Evolutionary conservation across 306 rosid genomes (phyloP).

Genomic region (Castanea sativa): DNA sequence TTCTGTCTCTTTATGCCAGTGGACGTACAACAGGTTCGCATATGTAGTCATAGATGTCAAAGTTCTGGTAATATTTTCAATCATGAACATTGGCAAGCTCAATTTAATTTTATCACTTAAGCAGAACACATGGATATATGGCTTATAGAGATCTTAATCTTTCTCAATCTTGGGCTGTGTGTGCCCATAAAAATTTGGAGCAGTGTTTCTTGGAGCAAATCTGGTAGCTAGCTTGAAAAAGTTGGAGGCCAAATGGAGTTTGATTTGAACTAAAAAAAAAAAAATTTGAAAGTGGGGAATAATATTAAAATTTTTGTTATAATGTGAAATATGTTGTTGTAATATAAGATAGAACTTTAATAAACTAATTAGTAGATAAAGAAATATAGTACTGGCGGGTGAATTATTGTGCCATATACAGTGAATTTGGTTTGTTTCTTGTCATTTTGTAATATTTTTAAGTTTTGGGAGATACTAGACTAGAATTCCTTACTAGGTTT

Average conservation of each 20-base stretch:
- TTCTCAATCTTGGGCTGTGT: not conserved
- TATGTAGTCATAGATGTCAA: not conserved
- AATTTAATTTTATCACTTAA: not conserved
- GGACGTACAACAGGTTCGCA: constrained; percentile 73
- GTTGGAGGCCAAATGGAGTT: not conserved
- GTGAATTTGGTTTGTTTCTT: too few species aligned
- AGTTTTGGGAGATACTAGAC: constrained; percentile 4
- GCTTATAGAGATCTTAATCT: not conserved
- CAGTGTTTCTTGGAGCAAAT: not conserved
- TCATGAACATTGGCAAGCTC: constrained; percentile 6
- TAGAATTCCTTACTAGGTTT: not conserved
- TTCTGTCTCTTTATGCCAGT: constrained; percentile 67
- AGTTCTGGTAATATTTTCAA: not conserved
- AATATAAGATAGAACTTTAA: not conserved
- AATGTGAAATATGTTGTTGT: not conserved
- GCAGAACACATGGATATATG: not conserved
- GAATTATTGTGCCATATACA: too few species aligned
- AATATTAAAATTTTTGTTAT: not conserved
- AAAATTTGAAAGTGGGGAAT: not conserved
- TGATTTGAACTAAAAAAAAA: not conserved
- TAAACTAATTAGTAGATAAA: not conserved
- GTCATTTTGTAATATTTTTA: not conserved
- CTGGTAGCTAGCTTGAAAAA: not conserved
- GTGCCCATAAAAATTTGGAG: not conserved
- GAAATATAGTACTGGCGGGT: not conserved